A percentile compares a stretch with the other conserved stretches of the same genome.
These are phyloP conservation scores for Baudoinia panamericana DNA, from an alignment of 495 filamentous ascomycete species.

Conservation along the genomic window DNA sequence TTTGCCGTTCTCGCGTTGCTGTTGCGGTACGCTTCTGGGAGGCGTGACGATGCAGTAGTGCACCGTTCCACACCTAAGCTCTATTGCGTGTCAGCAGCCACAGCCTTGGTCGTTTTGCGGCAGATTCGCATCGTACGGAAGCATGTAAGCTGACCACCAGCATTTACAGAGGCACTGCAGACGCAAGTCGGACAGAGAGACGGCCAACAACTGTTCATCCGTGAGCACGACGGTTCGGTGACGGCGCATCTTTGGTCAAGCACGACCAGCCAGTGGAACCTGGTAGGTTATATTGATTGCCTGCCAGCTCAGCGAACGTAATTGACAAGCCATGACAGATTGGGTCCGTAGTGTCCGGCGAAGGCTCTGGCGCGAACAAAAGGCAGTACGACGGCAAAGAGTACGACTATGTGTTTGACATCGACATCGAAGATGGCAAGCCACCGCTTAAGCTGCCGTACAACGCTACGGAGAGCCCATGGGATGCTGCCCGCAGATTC, in stretches of 20 bases:
- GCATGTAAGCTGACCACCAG: too few species aligned
- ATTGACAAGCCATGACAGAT: slow-evolving; percentile 27
- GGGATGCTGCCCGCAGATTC: slow-evolving; percentile 83
- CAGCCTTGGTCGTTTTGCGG: too few species aligned
- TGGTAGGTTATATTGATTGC: slow-evolving; percentile 24
- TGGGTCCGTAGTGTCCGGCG: slow-evolving; percentile 84
- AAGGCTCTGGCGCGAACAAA: slow-evolving; percentile 65
- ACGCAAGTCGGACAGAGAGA: slow-evolving; percentile 77
- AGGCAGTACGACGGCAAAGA: slow-evolving; percentile 68
- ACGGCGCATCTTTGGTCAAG: slow-evolving; percentile 33
- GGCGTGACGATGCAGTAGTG: too few species aligned
- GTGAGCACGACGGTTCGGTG: slow-evolving; percentile 62
- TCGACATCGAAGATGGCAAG: slow-evolving; percentile 92
- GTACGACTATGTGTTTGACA: slow-evolving; percentile 96
- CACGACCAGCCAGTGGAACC: slow-evolving; percentile 57
- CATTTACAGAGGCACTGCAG: slow-evolving; percentile 68
- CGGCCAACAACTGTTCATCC: slow-evolving; percentile 85
- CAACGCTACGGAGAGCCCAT: slow-evolving; percentile 84
- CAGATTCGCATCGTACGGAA: too few species aligned
- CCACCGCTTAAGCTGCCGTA: slow-evolving; percentile 89
- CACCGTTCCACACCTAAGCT: too few species aligned
- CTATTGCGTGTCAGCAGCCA: neutral
- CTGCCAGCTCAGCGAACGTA: neutral
- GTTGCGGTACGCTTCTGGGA: too few species aligned
- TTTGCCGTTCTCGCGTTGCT: too few species aligned